Conservation (phyloP, 2,329 filamentous ascomycete genomes). For the Colletotrichum tamarilloi region DNA sequence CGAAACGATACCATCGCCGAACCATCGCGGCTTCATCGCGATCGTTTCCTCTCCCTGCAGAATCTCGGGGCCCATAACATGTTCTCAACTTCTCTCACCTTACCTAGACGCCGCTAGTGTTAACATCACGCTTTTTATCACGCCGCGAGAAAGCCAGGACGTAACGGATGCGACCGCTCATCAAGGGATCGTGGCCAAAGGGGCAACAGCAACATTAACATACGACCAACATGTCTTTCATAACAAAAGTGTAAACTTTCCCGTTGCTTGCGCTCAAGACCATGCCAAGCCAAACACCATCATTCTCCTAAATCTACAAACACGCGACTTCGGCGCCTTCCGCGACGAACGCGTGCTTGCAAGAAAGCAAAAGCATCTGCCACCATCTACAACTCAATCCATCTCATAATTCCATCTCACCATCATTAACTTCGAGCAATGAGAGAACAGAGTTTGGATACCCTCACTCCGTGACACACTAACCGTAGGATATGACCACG, state of each 20-base stretch:
- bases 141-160: neutral
- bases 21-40: constrained; percentile 1
- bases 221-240: neutral
- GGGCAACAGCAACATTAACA: neutral
- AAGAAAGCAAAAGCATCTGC: neutral
- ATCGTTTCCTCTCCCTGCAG: constrained; percentile 2
- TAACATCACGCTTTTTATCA: neutral
- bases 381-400: constrained; percentile 3
- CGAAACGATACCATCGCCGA: constrained; percentile 1
- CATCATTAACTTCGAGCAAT: neutral
- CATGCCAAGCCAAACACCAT: neutral
- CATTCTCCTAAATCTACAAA: neutral
- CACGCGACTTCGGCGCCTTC: constrained; percentile 26
- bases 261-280: neutral
- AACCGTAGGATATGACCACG: constrained; percentile 23
- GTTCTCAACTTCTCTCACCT: too few relatives aligned
- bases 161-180: neutral
- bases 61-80: constrained; percentile 10
- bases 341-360: constrained; percentile 31
- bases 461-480: constrained; percentile 19
- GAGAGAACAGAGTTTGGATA: constrained; percentile 21
- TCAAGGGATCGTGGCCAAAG: neutral
- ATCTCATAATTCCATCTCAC: constrained; percentile 3
- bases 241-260: neutral
- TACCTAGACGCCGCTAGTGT: neutral